Evolutionary conservation across 192 early-diverging fungal species (phyloP).

Genomic region (Backusella sp.): DNA sequence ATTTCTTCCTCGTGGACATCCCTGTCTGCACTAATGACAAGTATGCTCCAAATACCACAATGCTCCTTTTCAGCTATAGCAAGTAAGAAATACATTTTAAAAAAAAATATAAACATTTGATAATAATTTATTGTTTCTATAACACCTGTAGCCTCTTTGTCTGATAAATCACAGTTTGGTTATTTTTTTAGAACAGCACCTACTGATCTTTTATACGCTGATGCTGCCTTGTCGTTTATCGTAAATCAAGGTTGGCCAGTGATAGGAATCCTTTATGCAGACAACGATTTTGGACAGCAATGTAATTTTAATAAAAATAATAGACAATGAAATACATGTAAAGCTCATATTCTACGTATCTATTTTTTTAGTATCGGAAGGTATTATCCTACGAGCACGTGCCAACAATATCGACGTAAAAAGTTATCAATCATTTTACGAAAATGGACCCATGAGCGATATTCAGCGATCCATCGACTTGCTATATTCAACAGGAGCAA

Average conservation of each 20-base stretch:
- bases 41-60: slow-evolving; percentile 48
- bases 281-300: slow-evolving; percentile 42
- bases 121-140: slow-evolving; percentile 7
- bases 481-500: slow-evolving; percentile 35
- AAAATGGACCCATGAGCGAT: slow-evolving; percentile 35
- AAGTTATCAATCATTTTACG: slow-evolving; percentile 40
- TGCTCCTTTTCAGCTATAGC: slow-evolving; percentile 52
- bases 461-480: slow-evolving; percentile 32
- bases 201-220: slow-evolving; percentile 45
- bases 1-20: slow-evolving; percentile 45
- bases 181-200: slow-evolving; percentile 53
- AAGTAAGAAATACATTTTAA: slow-evolving; percentile 31
- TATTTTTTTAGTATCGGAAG: slow-evolving; percentile 38
- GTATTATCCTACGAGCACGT: slow-evolving; percentile 31
- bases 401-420: slow-evolving; percentile 34
- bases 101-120: not conserved
- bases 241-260: slow-evolving; percentile 41
- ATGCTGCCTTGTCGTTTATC: slow-evolving; percentile 46
- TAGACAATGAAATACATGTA: not conserved
- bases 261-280: slow-evolving; percentile 44
- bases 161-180: slow-evolving; percentile 45
- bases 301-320: slow-evolving; percentile 27
- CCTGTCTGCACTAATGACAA: slow-evolving; percentile 44
- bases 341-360: not conserved
- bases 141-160: slow-evolving; percentile 38